Conservation (phyloP, 2,329 filamentous ascomycete genomes). For the Phoma sp. region DNA sequence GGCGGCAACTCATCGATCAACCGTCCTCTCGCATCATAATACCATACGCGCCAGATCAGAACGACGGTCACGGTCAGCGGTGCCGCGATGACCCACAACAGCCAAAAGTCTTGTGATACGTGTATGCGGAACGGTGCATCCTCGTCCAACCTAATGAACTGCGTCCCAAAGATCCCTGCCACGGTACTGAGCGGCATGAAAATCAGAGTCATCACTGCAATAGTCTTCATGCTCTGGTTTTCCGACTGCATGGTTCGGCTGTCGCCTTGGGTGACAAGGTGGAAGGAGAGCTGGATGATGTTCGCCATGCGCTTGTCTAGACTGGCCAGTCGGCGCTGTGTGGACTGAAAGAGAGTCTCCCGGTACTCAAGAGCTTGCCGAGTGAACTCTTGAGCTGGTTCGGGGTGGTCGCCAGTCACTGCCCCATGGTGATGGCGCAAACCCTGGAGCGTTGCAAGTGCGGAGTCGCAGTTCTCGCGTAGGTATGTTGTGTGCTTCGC, state of each 20-base stretch:
- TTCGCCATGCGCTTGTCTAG: conserved; percentile 48
- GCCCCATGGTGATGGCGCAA: conserved; percentile 30
- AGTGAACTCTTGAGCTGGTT: conserved; percentile 16
- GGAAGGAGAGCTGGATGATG: conserved; percentile 49
- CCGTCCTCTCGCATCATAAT: conserved; percentile 23
- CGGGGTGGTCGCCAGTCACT: conserved; percentile 6
- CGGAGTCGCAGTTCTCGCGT: conserved; percentile 44
- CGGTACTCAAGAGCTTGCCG: conserved; percentile 38
- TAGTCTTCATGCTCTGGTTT: conserved; percentile 54
- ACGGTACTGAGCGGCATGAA: conserved; percentile 52
- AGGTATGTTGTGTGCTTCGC: conserved; percentile 49
- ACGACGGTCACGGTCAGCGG: conserved; percentile 32
- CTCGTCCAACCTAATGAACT: conserved; percentile 36
- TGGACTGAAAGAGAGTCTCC: conserved; percentile 42
- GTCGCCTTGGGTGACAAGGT: conserved; percentile 50
- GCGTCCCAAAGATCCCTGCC: conserved; percentile 38
- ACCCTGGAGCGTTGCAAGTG: conserved; percentile 34
- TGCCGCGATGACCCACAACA: conserved; percentile 36
- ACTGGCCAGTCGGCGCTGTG: conserved; percentile 42
- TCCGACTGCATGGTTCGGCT: conserved; percentile 47
- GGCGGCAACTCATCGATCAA: conserved; percentile 16
- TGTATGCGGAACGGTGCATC: conserved; percentile 25
- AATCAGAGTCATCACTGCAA: conserved; percentile 53
- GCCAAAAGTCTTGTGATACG: conserved; percentile 40
- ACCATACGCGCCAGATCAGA: conserved; percentile 33